phyloP scores from a whole-genome alignment of 108 stramenopile genomes.

The Pseudonitzschia pungens region DNA sequence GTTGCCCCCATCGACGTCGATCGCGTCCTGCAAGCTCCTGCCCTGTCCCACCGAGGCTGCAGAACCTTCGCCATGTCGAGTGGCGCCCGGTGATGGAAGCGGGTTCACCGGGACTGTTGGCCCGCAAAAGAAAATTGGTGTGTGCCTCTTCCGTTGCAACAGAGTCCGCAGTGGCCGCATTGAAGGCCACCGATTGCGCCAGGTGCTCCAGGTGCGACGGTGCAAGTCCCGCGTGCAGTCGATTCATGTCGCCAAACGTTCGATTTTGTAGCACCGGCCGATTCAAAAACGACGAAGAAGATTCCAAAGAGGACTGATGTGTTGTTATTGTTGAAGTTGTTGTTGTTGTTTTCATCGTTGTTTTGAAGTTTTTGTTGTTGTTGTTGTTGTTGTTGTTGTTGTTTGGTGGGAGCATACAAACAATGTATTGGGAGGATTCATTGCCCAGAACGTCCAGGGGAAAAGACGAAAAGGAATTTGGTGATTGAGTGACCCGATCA shows the following conservation, averaged over 20 bases:
- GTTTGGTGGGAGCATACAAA: neutral
- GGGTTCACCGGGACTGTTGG: slow-evolving; percentile 16
- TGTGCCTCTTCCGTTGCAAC: slow-evolving; percentile 21
- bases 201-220: slow-evolving; percentile 41
- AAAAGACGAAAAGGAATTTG: no score
- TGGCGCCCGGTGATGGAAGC: no score
- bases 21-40: slow-evolving; percentile 37
- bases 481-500: no score
- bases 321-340: neutral
- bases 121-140: slow-evolving; percentile 26
- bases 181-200: slow-evolving; percentile 26
- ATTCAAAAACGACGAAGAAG: neutral
- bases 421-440: no score
- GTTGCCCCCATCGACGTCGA: slow-evolving; percentile 19
- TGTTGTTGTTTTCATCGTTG: neutral
- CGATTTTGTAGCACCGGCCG: slow-evolving; percentile 26
- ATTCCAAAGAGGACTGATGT: slow-evolving; percentile 10
- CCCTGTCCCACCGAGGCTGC: no score
- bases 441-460: no score
- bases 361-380: neutral
- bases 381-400: neutral
- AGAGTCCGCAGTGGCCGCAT: slow-evolving; percentile 18
- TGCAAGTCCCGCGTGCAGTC: slow-evolving; percentile 43
- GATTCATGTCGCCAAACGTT: slow-evolving; percentile 58
- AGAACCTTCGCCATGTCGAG: no score